phyloP scores from a whole-genome alignment of 805 yeast species.

The Myxozyma nipponensis region DNA sequence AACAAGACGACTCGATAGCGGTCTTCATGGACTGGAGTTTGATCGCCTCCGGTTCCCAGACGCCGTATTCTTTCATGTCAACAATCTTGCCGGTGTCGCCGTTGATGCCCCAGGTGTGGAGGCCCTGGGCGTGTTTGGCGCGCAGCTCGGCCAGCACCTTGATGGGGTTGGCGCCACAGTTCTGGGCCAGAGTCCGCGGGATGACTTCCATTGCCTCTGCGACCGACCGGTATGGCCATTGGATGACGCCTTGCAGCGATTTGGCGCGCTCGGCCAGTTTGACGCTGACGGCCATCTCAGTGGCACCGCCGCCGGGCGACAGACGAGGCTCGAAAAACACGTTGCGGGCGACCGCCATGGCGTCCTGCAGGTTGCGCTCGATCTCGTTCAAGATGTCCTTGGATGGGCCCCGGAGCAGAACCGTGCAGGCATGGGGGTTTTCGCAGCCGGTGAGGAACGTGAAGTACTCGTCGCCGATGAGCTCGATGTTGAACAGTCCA shows the following conservation, averaged over 20 bases:
- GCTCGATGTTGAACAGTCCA: slow-evolving; percentile 87
- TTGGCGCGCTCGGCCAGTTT: slow-evolving; percentile 85
- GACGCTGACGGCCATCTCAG: slow-evolving; percentile 97
- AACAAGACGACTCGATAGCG: slow-evolving; percentile 95
- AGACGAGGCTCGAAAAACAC: slow-evolving; percentile 91
- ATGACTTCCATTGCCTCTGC: slow-evolving; percentile 98
- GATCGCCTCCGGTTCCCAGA: slow-evolving; percentile 99
- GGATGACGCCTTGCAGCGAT: slow-evolving; percentile 87
- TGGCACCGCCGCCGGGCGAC: slow-evolving; percentile 99
- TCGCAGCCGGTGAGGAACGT: slow-evolving; percentile 76
- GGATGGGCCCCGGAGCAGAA: slow-evolving; percentile 90
- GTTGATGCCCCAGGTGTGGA: slow-evolving; percentile 79
- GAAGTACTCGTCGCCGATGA: slow-evolving; percentile 96
- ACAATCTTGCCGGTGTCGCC: slow-evolving; percentile 93
- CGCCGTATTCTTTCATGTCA: slow-evolving; percentile 92
- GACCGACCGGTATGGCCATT: slow-evolving; percentile 98
- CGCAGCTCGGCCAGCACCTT: slow-evolving; percentile 83
- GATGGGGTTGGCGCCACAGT: slow-evolving; percentile 96
- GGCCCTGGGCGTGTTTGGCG: slow-evolving; percentile 93
- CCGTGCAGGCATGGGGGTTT: slow-evolving; percentile 90
- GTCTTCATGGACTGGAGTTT: slow-evolving; percentile 96
- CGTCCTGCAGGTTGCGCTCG: slow-evolving; percentile 95
- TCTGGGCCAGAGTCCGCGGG: slow-evolving; percentile 94
- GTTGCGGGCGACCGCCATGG: slow-evolving; percentile 95
- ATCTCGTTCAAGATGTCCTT: slow-evolving; percentile 94